Evolutionary conservation across 495 filamentous ascomycete species (phyloP).

Genomic region (Aspergillus coremiiformis): DNA sequence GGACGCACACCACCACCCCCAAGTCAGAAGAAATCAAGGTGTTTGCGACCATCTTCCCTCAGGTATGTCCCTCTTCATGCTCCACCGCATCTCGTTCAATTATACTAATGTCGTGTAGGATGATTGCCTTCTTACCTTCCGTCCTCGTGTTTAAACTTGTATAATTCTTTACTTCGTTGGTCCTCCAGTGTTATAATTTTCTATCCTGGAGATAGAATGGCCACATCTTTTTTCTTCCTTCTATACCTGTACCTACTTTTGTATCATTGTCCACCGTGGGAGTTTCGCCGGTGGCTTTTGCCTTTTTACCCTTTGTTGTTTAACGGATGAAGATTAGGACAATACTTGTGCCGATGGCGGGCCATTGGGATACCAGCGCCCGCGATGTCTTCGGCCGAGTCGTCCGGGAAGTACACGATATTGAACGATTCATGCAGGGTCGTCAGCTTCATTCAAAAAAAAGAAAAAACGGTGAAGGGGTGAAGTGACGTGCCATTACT

Average conservation of each 20-base stretch:
- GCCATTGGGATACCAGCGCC: background rate
- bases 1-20: constrained; percentile 78
- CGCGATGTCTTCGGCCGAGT: background rate
- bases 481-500: constrained; percentile 13
- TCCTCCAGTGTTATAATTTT: constrained; percentile 17
- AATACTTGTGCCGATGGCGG: background rate
- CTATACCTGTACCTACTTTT: constrained; percentile 9
- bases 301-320: constrained; percentile 2
- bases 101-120: constrained; percentile 26
- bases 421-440: constrained; percentile 11
- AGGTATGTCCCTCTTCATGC: constrained; percentile 50
- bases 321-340: background rate
- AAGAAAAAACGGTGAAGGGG: background rate
- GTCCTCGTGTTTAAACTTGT: constrained; percentile 29
- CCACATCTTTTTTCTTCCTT: constrained; percentile 7
- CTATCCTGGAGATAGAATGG: constrained; percentile 39
- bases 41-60: constrained; percentile 95
- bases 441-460: constrained; percentile 6
- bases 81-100: background rate
- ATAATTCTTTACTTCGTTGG: background rate
- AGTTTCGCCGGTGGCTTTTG: background rate
- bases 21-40: constrained; percentile 92
- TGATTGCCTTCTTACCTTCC: constrained; percentile 39
- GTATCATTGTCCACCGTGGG: constrained; percentile 1
- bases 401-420: constrained; percentile 13